These are phyloP conservation scores for Pythium guiyangense DNA, from an alignment of 352 stramenopile species.

Conservation along the genomic window DNA sequence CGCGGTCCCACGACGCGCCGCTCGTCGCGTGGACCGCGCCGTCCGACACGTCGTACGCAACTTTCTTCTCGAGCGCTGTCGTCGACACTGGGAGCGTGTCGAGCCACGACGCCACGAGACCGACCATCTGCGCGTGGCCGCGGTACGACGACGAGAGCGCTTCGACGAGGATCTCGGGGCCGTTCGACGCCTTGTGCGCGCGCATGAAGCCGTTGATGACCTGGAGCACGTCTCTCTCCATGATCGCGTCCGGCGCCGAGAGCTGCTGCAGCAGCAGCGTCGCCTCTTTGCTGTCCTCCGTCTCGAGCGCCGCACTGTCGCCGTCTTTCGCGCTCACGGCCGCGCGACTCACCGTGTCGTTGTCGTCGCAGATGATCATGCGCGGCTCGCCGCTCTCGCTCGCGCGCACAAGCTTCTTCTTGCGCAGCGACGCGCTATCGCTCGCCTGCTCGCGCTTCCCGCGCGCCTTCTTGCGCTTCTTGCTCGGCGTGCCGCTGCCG, in stretches of 20 bases:
- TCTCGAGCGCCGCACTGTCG: conserved; percentile 32
- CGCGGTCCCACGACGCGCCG: conserved; percentile 65
- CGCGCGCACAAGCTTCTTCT: conserved; percentile 11
- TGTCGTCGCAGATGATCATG: conserved; percentile 85
- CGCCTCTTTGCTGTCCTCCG: conserved; percentile 73
- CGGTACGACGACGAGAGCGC: conserved; percentile 84
- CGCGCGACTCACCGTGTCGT: conserved; percentile 26
- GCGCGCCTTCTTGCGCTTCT: conserved; percentile 15
- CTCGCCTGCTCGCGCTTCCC: conserved; percentile 9
- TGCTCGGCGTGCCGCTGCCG: conserved; percentile 6
- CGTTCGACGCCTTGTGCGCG: conserved; percentile 72
- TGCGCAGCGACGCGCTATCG: conserved; percentile 4
- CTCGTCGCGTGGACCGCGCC: conserved; percentile 55
- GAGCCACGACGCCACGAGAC: conserved; percentile 78
- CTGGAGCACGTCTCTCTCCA: conserved; percentile 74
- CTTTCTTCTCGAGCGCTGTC: conserved; percentile 63
- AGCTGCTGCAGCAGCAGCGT: conserved; percentile 61
- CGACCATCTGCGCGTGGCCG: conserved; percentile 85
- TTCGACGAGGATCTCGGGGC: conserved; percentile 82
- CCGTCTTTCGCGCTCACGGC: not conserved
- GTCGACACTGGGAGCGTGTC: conserved; percentile 59
- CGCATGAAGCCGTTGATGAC: conserved; percentile 84
- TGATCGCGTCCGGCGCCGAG: conserved; percentile 72
- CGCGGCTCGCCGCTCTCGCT: conserved; percentile 52
- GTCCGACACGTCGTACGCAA: conserved; percentile 70